Evolutionary conservation across 179 eudicot species (phyloP), one percentile per base, ranked within the genome.

Genomic region (Pouteria campechiana): DNA sequence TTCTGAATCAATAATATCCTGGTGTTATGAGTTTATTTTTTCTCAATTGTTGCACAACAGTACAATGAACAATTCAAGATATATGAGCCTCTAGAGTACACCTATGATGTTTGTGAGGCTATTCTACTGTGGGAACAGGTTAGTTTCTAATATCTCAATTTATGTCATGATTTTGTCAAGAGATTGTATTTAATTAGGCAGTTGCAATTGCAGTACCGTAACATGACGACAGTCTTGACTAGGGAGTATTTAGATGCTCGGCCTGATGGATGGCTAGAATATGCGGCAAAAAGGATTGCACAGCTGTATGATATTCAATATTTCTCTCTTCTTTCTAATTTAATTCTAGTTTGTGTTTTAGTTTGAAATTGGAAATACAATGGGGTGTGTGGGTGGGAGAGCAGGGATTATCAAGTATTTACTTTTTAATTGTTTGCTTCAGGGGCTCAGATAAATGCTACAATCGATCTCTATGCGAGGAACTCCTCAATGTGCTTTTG

Each of bases 111-210:
- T 34, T 90, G 98, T 50, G 95, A 90, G 64, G 87, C 95, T 15
- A 33, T 85, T 46, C 76, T 90, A 25, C 61, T 90, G 54, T 90
- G 98, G 98, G 98, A 90, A 58, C 98, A 90, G 95, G 98, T 89
- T 51, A 39, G 33, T 25, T 7, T 12, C 50, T 37, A 10, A 47
- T 15, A 17, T 31, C 33, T 3, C 14, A 12, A 27, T 21, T 2
- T 19, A 4, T 3, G 1, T 17, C 7, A 17, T 16, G 35, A 6
- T 25, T 44, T 36, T 9, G 32, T 49, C 37, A 3, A 28, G 47
- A 37, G 59, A 55, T 53, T 13, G 10, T 16, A 16, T 63, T 37
- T 55, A 39, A 55, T 44, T n/a, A 21, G 42, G 15, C 38, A 73
- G 16, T 61, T 42, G 51, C 52, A 57, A 65, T 62, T 79, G 78